Evolutionary conservation across 352 stramenopile genomes (phyloP), one percentile per base, ranked within the genome.

Genomic region (Phytophthora kernoviae): DNA sequence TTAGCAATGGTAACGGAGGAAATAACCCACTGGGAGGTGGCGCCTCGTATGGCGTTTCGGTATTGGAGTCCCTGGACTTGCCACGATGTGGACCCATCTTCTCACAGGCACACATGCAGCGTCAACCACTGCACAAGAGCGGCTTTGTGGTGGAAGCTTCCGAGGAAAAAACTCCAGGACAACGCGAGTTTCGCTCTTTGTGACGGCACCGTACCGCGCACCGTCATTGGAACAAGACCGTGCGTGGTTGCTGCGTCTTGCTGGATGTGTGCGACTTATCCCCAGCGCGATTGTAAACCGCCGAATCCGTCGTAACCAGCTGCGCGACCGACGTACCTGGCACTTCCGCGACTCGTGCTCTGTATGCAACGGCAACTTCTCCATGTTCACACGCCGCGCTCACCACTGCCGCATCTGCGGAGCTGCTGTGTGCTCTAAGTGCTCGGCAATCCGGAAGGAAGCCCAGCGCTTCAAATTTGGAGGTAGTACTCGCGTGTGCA

Each of bases 371-470:
- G 65, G 71, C 53, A 71, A 66, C 18, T 92, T 92, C 66, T 84
- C 66, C 44, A 77, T 81, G 55, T 73, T 94, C 42, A 86, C 87
- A 49, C 78, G 78, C 30, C 82, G 84, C 15, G 71, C 79, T 39
- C 86, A 94, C 54, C 86, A 92, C 71, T 94, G 86, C 41, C 81
- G 84, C 7, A 81, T 91, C 43, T 94, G 83, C 30, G 86, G 84
- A 39, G 61, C 74, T 39, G 52, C 84, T 5, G 80, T 93, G 15
- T 94, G 86, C 65, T 87, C 77, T 50, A 94, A 93, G 63, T 93
- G 83, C 54, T 90, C 79, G 26, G 62, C 65, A 1, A 73, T 89
- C 44, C 82, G 82, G 21, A 73, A 76, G 36, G 65, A 88, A 22
- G 30, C 60, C 1, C 72, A 75, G 56, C 50, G 69, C 22, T 67